Conservation (phyloP, 306 rosid species). For the Inga leiocalycina region DNA sequence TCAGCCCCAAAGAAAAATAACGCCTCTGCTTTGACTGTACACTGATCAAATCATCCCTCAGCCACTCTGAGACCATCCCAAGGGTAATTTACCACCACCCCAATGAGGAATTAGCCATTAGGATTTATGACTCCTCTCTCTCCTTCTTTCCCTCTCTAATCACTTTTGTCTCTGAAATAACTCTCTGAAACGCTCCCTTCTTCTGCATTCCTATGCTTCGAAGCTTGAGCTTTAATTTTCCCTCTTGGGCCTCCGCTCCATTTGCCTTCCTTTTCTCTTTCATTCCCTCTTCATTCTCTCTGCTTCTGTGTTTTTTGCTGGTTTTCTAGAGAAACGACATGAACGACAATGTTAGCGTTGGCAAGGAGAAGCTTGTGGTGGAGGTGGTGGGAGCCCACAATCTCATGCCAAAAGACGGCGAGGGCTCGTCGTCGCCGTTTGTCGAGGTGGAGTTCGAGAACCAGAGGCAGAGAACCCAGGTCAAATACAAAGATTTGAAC, state of each 20-base stretch:
- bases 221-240: background rate
- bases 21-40: background rate
- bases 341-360: conserved; percentile 15
- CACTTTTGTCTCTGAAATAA: background rate
- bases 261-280: background rate
- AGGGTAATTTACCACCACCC: background rate
- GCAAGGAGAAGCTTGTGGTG: conserved; percentile 58
- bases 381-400: conserved; percentile 63
- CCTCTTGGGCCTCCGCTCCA: background rate
- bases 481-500: conserved; percentile 58
- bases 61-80: background rate
- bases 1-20: background rate
- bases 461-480: conserved; percentile 59
- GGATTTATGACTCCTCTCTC: background rate
- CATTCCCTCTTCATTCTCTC: background rate
- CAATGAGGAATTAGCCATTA: background rate
- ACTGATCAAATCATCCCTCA: background rate
- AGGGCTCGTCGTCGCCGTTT: conserved; percentile 64
- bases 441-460: conserved; percentile 63
- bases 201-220: background rate
- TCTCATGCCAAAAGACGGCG: conserved; percentile 73
- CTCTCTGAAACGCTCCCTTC: background rate
- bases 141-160: background rate
- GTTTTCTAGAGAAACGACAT: conserved; percentile 27
- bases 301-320: background rate